Evolutionary conservation across 106 monocot species (phyloP), one percentile per base, ranked within the genome.

Genomic region (Narthecium ossifragum): DNA sequence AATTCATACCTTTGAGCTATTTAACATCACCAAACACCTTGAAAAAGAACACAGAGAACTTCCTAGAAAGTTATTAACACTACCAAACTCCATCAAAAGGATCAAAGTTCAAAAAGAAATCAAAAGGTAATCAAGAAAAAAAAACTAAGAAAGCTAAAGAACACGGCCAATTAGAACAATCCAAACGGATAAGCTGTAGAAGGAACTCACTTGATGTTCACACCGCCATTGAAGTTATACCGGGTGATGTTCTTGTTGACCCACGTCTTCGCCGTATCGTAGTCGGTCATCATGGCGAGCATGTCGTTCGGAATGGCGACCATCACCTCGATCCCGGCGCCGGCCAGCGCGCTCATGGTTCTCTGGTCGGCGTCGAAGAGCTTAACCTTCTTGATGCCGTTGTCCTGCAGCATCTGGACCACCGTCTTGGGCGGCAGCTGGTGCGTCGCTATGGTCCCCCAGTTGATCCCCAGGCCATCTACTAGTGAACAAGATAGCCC

Each of bases 331-430:
- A 75, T 36, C 25, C 27, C 45, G 11, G 55, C 67, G 6, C 66
- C 62, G 7, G 54, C 71, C 7, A 75, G 62, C 6, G 75, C 71
- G n/a, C 31, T 66, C 71, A 77, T 39, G 4, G 71, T 46, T 18
- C 5, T 10, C 5, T 20, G 34, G 26, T 71, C 77, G 9, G 77
- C 65, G 26, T 77, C 77, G 55, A 77, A 77, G 11, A 77, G 34
- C 65, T 82, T 82, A 53, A 82, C 82, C 31, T 82, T 82, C 26
- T 65, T 53, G 39, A 83, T 74, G 22, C 83, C 78, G 22, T 83
- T 83, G 31, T 83, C 83, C 59, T 65, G 49, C 69, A 83, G 25
- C 66, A 83, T 50, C 74, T 78, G 60, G 18, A 67, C 77, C 33
- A 78, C 73, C 18, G 61, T 78, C 56, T 51, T 78, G 24, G 83